A percentile compares a stretch with the other conserved stretches of the same genome.
Conservation (phyloP, 257 asterid genomes). For the Rubia yunnanensis region DNA sequence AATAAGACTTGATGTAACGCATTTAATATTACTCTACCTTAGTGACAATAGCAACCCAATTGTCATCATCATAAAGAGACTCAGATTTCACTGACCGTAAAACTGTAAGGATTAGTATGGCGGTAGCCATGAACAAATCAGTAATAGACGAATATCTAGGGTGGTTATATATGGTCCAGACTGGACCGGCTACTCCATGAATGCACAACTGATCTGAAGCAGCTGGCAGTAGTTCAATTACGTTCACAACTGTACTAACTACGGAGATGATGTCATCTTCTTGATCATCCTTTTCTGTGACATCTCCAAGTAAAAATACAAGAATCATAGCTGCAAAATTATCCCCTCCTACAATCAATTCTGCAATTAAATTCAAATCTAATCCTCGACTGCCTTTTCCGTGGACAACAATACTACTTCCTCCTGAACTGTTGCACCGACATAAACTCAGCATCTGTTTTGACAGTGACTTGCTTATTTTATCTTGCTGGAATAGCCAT, state of each 20-base stretch:
- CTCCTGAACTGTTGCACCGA: constrained; percentile 29
- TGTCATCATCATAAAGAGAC: constrained; percentile 43
- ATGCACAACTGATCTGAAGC: constrained; percentile 68
- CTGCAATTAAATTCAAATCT: constrained; percentile 46
- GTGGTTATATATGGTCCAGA: constrained; percentile 36
- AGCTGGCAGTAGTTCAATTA: constrained; percentile 52
- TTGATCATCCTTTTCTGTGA: constrained; percentile 33
- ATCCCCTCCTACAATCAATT: constrained; percentile 58
- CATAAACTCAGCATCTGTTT: constrained; percentile 60
- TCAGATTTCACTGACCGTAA: constrained; percentile 49
- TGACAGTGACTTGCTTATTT: constrained; percentile 50
- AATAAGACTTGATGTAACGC: neutral
- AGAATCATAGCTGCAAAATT: constrained; percentile 49
- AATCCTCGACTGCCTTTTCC: constrained; percentile 26
- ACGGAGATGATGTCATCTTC: constrained; percentile 53
- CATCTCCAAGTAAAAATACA: constrained; percentile 50
- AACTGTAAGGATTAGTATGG: constrained; percentile 41
- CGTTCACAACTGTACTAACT: constrained; percentile 33
- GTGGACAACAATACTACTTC: constrained; percentile 20
- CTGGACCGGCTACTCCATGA: constrained; percentile 53
- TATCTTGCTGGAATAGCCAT: constrained; percentile 96
- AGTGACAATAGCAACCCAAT: constrained; percentile 57
- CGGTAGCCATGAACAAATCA: constrained; percentile 34
- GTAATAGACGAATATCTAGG: constrained; percentile 32
- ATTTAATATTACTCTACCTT: constrained; percentile 33